Evolutionary conservation across 805 yeast genomes (phyloP).

Genomic region (Jamesozyma piceae): DNA sequence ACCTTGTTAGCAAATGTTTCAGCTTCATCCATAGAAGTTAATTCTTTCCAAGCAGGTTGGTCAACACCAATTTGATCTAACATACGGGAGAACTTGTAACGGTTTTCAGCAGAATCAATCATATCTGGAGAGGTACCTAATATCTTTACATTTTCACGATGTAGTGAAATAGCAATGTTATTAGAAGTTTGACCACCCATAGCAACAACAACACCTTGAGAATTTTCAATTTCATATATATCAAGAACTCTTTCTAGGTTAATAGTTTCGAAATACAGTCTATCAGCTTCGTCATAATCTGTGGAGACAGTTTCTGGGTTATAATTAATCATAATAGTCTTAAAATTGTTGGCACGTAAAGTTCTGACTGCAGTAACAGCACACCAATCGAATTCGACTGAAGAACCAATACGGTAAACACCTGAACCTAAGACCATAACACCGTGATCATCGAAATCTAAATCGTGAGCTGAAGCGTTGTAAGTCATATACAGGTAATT

Average conservation of each 20-base stretch:
- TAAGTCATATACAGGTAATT: constrained; percentile 92
- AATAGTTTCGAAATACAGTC: constrained; percentile 91
- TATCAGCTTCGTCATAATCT: constrained; percentile 95
- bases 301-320: constrained; percentile 99
- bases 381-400: constrained; percentile 99
- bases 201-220: constrained; percentile 86
- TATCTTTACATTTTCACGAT: constrained; percentile 90
- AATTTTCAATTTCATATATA: constrained; percentile 84
- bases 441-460: constrained; percentile 84
- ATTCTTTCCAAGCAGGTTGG: constrained; percentile 98
- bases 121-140: constrained; percentile 96
- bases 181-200: constrained; percentile 99
- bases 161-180: constrained; percentile 86
- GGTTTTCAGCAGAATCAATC: constrained; percentile 97
- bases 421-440: constrained; percentile 96
- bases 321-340: constrained; percentile 94
- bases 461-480: constrained; percentile 82
- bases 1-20: constrained; percentile 85
- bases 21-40: constrained; percentile 87
- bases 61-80: constrained; percentile 93
- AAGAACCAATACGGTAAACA: constrained; percentile 97
- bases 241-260: constrained; percentile 90
- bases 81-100: constrained; percentile 97
- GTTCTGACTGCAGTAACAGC: constrained; percentile 96
- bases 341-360: constrained; percentile 71